A percentile compares a stretch with the other conserved stretches of the same genome.
Evolutionary conservation across 2,329 filamentous ascomycete genomes (phyloP).

Genomic region (Amesomyces nigricolor): DNA sequence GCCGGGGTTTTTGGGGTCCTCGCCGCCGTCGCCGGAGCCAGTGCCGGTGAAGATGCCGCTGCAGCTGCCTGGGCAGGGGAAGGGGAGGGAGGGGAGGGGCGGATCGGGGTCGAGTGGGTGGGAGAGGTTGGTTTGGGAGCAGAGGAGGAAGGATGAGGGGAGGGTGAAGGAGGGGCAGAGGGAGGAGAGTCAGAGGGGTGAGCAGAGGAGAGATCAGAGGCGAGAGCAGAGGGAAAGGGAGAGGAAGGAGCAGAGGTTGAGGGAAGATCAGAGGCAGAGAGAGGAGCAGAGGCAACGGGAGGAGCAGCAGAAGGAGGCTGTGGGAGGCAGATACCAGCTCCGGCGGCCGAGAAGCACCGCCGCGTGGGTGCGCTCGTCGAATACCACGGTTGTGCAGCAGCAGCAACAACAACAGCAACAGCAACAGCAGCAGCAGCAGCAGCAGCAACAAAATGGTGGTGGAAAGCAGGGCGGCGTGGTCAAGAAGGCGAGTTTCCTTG

Average conservation of each 20-base stretch:
- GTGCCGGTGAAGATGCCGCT: too few relatives aligned
- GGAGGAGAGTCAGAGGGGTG: too few relatives aligned
- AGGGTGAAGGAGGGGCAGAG: background rate
- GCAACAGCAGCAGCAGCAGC: constrained; percentile 11
- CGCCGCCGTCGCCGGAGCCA: too few relatives aligned
- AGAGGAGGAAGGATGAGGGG: background rate
- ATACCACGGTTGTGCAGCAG: constrained; percentile 2
- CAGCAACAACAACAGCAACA: constrained; percentile 3
- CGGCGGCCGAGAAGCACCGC: constrained; percentile 13
- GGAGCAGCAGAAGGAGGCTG: background rate
- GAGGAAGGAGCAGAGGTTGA: constrained; percentile 19
- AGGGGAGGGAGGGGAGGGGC: constrained; percentile 22
- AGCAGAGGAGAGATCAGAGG: background rate
- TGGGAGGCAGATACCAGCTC: constrained; percentile 5
- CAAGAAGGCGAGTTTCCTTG: constrained; percentile 27
- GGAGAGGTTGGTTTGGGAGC: background rate
- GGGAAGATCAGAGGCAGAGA: background rate
- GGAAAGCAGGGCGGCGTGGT: constrained; percentile 3
- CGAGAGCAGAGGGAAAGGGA: constrained; percentile 1
- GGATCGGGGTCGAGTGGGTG: background rate
- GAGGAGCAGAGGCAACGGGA: background rate
- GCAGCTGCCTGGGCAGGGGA: too few relatives aligned
- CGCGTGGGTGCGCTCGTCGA: background rate
- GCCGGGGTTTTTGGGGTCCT: constrained; percentile 52
- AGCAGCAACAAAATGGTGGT: background rate